Base-by-base conservation (phyloP, 2,329 filamentous ascomycete genomes). In the Neofusicoccum kwambonambiense region DNA sequence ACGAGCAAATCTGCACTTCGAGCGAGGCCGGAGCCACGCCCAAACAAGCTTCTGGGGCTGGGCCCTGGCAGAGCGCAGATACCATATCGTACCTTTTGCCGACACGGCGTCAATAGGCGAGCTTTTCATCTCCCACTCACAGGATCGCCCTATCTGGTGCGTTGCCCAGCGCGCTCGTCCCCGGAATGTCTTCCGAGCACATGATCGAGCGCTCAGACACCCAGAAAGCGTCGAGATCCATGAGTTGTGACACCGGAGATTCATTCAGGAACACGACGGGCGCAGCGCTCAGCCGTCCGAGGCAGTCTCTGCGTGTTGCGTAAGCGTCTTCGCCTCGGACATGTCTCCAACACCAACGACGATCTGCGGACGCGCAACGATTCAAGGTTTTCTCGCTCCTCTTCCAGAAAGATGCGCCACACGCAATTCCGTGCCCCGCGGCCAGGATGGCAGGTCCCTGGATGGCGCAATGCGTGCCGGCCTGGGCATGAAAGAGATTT, bases 211-310 rank as follows among this genome's bases (percentile, higher is more conserved):
- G 44, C 41, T 44, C 44, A 45, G 44, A 60, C 56, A 9, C 54
- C 37, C 11, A 19, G 12, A 17, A 12, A 35, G 13, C 13, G 3
- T 47, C 42, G 42, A 45, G 15, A 60, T 60, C 39, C 39, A 47
- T 60, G 56, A 58, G 39, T 35, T 58, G 54, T 58, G 22, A 58
- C 54, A 58, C 54, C 54, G 54, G 54, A 56, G 56, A 60, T 60
- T 34, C 56, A 17, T 12, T 6, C 31, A 47, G 56, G 41, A 52
- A 37, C 56, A 19, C 11, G 19, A 17, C 54, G 7, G n/a, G 54
- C 8, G 15, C 5, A 47, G 13, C 3, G 22, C 47, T 13, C 37
- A 31, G 52, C 39, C 41, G 52, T 34, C 41, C 22, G 22, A 22
- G 22, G 22, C 22, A 22, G 22, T 9, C 7, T 13, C n/a, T 58